A percentile compares a stretch with the other conserved stretches of the same genome.
phyloP scores from a whole-genome alignment of 2,329 filamentous ascomycete genomes.

The Cercospora canescens region DNA sequence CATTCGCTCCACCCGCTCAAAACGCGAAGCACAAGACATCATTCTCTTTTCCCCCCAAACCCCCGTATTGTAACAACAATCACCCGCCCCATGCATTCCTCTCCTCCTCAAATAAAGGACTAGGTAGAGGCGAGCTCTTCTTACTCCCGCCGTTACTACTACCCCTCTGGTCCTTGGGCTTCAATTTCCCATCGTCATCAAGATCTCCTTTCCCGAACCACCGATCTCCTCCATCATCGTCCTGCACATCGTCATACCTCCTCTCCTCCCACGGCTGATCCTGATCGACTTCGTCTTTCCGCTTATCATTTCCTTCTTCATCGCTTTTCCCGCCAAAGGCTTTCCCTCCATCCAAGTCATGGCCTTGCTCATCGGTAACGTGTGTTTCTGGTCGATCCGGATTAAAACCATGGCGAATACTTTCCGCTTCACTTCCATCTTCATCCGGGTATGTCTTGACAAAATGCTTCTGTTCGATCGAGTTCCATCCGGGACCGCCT shows the following conservation, averaged over 20 bases:
- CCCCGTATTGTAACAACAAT: not conserved
- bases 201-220: constrained; percentile 29
- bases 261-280: constrained; percentile 36
- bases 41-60: not conserved
- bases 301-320: constrained; percentile 30
- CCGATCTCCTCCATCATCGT: not conserved
- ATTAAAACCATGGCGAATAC: constrained; percentile 57
- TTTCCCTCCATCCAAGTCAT: constrained; percentile 42
- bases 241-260: constrained; percentile 16
- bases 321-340: constrained; percentile 40
- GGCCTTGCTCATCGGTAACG: constrained; percentile 41
- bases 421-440: constrained; percentile 44
- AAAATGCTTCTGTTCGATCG: constrained; percentile 55
- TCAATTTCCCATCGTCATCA: constrained; percentile 11
- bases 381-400: constrained; percentile 47
- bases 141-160: constrained; percentile 1
- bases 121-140: constrained; percentile 13
- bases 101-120: constrained; percentile 32
- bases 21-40: not conserved
- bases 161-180: constrained; percentile 8
- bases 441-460: constrained; percentile 53
- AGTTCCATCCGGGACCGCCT: constrained; percentile 62
- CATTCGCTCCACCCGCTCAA: not conserved
- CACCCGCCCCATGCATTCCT: constrained; percentile 27
- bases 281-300: constrained; percentile 28